Evolutionary conservation across 805 yeast species (phyloP).

Genomic region (Kuraishia molischiana): DNA sequence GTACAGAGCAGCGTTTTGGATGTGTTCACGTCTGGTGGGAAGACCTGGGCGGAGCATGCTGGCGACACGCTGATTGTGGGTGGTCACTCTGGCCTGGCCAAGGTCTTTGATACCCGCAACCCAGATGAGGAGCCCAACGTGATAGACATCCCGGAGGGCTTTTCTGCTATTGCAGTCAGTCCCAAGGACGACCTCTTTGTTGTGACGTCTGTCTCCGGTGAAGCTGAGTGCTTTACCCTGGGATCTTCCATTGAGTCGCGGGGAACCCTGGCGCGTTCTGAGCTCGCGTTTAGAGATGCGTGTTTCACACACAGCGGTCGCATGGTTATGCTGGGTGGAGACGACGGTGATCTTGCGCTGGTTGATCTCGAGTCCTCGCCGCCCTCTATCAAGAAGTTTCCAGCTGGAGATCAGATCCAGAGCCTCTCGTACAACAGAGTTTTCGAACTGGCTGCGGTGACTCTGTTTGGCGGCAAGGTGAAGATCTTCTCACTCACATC

Average conservation of each 20-base stretch:
- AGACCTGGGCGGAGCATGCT: slow-evolving; percentile 11
- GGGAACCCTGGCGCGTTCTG: slow-evolving; percentile 29
- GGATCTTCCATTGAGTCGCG: slow-evolving; percentile 12
- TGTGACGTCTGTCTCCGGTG: slow-evolving; percentile 32
- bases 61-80: slow-evolving; percentile 32
- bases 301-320: slow-evolving; percentile 53
- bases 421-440: slow-evolving; percentile 45
- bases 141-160: slow-evolving; percentile 36
- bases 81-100: slow-evolving; percentile 44
- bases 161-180: slow-evolving; percentile 28
- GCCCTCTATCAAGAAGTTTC: slow-evolving; percentile 14
- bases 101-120: slow-evolving; percentile 34
- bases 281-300: slow-evolving; percentile 40
- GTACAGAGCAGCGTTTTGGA: too few species aligned
- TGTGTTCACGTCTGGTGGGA: slow-evolving; percentile 20
- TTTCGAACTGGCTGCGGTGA: slow-evolving; percentile 47
- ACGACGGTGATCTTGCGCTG: slow-evolving; percentile 45
- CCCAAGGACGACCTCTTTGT: slow-evolving; percentile 13
- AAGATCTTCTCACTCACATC: slow-evolving; percentile 46
- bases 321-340: slow-evolving; percentile 54
- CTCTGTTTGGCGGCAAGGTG: slow-evolving; percentile 51
- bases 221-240: slow-evolving; percentile 29
- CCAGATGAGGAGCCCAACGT: slow-evolving; percentile 55
- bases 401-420: slow-evolving; percentile 45
- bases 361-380: slow-evolving; percentile 23